Base-by-base conservation (phyloP, 139 green algal species). In the Chlorella sp. region DNA sequence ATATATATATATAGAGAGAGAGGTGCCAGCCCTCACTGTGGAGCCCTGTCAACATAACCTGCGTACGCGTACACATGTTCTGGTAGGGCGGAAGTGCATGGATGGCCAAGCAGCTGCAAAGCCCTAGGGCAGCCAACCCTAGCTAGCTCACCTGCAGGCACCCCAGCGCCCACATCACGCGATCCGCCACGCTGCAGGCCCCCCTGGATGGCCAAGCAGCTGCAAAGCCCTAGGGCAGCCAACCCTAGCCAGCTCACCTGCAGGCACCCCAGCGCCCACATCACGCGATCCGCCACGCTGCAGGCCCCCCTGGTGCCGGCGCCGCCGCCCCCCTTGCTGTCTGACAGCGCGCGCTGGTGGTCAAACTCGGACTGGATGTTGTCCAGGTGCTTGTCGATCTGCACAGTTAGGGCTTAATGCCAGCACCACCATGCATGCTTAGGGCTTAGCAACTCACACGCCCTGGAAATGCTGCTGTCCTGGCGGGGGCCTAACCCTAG, bases 311-410 rank as follows among this genome's bases (percentile, higher is more conserved):
- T 64, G 23, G 49, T 71, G 30, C 66, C 67, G 1, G 62, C 27
- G 0, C 36, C 69, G 20, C 69, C 32, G 6, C 29, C 70, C 29
- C 49, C 70, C 4, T 30, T 32, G 23, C 33, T 50, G 55, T 64
- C 55, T 6, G 79, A 67, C 2, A 49, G 27, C 34, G 75, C 68
- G 20, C 74, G 75, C 30, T 80, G 75, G 1, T 23, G 35, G n/a
- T 88, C 83, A 66, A 85, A 82, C 24, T 85, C 72, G 2, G n/a
- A 20, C 74, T 87, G 80, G 60, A 86, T 55, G 71, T 80, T 77
- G 31, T 85, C 74, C 23, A 84, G 69, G 71, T 84, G 79, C n/a
- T 78, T 81, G 71, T 82, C 74, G 0, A 88, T 65, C 74, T 80
- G 74, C 29, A 68, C 6, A 31, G 5, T 29, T 22, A n/a, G n/a